Conservation (phyloP, 192 early-diverging fungal species). For the Phlyctochytrium bullatum region DNA sequence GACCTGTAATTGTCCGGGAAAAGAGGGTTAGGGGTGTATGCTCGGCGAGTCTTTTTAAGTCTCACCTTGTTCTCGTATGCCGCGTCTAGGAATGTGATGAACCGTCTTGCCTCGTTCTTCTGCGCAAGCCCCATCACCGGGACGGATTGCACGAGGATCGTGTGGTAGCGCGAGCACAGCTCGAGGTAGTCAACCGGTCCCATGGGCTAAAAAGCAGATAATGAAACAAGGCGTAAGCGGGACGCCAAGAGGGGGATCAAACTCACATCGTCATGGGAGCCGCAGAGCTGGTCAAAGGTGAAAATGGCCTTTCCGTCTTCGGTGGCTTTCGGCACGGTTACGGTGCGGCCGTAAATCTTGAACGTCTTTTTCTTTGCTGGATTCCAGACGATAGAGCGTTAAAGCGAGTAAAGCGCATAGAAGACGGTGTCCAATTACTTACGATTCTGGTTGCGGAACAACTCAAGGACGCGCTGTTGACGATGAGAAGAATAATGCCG, state of each 20-base stretch:
- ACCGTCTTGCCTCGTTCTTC: constrained; percentile 70
- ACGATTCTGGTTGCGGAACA: constrained; percentile 10
- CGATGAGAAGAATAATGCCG: no score
- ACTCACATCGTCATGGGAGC: background rate
- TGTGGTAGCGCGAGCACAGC: constrained; percentile 61
- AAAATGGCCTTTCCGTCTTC: constrained; percentile 66
- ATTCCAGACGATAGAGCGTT: background rate
- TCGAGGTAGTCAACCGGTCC: constrained; percentile 79
- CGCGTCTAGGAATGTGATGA: constrained; percentile 83
- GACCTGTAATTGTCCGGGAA: constrained; percentile 1
- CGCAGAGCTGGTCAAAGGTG: constrained; percentile 75
- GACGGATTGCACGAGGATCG: constrained; percentile 50
- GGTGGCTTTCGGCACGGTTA: constrained; percentile 61
- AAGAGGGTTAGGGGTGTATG: background rate
- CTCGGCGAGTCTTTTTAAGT: no score
- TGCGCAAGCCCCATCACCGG: background rate
- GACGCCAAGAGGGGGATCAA: no score
- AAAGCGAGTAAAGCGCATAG: background rate
- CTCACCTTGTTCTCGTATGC: constrained; percentile 66
- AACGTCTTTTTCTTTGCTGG: constrained; percentile 37
- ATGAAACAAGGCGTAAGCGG: background rate
- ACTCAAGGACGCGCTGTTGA: constrained; percentile 4
- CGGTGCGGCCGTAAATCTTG: constrained; percentile 65
- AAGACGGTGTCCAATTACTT: background rate
- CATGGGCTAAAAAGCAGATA: constrained; percentile 15